Evolutionary conservation across 441 rosid genomes (phyloP).

Genomic region (Adansonia rubrostipa): DNA sequence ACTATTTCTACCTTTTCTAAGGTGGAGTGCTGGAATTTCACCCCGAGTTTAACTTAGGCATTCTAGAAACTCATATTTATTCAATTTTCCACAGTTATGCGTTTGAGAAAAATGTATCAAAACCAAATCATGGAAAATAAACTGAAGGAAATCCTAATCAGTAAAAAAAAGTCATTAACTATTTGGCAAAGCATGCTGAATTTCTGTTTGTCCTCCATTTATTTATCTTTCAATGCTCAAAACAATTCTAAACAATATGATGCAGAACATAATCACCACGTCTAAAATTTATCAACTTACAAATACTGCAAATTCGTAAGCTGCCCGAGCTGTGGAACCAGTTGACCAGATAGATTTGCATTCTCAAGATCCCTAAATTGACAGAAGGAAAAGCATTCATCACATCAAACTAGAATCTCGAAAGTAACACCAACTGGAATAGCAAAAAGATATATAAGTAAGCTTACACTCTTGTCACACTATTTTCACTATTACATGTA

Average conservation of each 20-base stretch:
- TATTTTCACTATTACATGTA: constrained; percentile 65
- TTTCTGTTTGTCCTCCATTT: not conserved
- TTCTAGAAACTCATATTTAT: not conserved
- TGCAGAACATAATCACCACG: not conserved
- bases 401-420: constrained; percentile 7
- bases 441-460: constrained; percentile 20
- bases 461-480: constrained; percentile 76
- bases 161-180: constrained; percentile 3
- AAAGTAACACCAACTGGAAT: not conserved
- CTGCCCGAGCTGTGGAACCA: constrained; percentile 78
- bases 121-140: constrained; percentile 6
- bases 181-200: not conserved
- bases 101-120: not conserved
- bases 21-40: not conserved
- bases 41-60: not conserved
- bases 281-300: constrained; percentile 48
- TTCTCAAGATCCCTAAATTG: constrained; percentile 80
- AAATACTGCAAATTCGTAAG: constrained; percentile 81
- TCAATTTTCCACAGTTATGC: not conserved
- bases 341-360: constrained; percentile 82
- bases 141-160: not conserved
- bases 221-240: not conserved
- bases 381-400: constrained; percentile 14
- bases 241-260: not conserved
- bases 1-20: not conserved